Conservation (phyloP, 192 early-diverging fungal genomes). For the Entomortierella parvispora region DNA sequence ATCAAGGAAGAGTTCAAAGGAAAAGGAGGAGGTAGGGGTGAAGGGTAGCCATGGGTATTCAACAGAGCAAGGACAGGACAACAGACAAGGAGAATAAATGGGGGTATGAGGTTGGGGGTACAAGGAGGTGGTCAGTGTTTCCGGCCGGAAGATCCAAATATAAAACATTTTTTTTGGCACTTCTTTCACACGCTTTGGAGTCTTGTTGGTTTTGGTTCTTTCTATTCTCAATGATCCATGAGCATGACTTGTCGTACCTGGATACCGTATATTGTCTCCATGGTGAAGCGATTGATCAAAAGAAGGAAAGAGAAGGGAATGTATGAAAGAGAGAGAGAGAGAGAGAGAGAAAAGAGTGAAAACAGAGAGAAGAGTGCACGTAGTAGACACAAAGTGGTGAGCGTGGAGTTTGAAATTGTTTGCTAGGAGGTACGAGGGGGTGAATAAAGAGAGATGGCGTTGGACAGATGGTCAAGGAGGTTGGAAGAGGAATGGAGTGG, state of each 20-base stretch:
- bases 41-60: no score
- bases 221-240: background rate
- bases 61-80: no score
- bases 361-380: slow-evolving; percentile 1
- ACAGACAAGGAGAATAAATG: no score
- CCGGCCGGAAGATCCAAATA: no score
- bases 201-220: background rate
- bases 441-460: no score
- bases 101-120: no score
- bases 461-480: no score
- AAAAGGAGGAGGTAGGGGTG: no score
- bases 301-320: background rate
- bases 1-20: background rate
- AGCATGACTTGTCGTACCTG: slow-evolving; percentile 18
- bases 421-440: background rate
- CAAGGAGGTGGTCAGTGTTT: no score
- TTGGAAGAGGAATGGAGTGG: no score
- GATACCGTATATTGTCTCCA: slow-evolving; percentile 49
- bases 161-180: no score
- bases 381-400: background rate
- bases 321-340: background rate
- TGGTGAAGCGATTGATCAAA: background rate
- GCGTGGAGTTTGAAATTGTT: background rate
- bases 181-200: no score
- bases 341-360: background rate